These are phyloP conservation scores for Colletotrichum trifolii DNA, from an alignment of 2,329 filamentous ascomycete species.

Conservation along the genomic window DNA sequence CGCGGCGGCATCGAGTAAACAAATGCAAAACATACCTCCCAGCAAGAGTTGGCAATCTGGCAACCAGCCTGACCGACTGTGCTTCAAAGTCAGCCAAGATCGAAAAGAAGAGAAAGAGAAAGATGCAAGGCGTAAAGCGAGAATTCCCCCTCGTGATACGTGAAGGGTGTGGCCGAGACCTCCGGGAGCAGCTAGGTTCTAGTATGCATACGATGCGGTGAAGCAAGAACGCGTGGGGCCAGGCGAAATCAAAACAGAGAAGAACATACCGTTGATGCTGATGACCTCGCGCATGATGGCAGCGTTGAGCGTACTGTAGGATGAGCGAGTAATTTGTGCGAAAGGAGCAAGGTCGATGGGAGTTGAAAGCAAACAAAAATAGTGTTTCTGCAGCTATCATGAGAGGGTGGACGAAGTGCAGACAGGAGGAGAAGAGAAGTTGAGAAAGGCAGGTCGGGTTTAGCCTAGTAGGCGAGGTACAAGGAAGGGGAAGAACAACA, in stretches of 20 bases:
- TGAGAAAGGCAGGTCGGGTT: constrained; percentile 21
- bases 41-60: constrained; percentile 99
- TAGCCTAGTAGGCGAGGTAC: constrained; percentile 28
- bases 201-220: constrained; percentile 53
- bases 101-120: constrained; percentile 20
- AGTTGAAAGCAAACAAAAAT: constrained; percentile 26
- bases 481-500: constrained; percentile 30
- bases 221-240: constrained; percentile 51
- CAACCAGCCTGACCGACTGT: constrained; percentile 99
- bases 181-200: constrained; percentile 59
- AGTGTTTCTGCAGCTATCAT: constrained; percentile 35
- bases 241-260: constrained; percentile 43
- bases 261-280: constrained; percentile 88
- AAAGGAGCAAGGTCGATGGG: constrained; percentile 23
- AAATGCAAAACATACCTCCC: constrained; percentile 83
- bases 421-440: constrained; percentile 22
- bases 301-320: constrained; percentile 39
- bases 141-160: too few species aligned
- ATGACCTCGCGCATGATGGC: constrained; percentile 98
- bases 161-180: neutral
- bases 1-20: constrained; percentile 8
- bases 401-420: constrained; percentile 22
- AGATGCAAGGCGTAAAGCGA: too few species aligned
- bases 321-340: constrained; percentile 39
- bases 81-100: constrained; percentile 59